Base-by-base conservation (phyloP, 768 basidiomycete genomes). In the Termitomyces eurrhizus region DNA sequence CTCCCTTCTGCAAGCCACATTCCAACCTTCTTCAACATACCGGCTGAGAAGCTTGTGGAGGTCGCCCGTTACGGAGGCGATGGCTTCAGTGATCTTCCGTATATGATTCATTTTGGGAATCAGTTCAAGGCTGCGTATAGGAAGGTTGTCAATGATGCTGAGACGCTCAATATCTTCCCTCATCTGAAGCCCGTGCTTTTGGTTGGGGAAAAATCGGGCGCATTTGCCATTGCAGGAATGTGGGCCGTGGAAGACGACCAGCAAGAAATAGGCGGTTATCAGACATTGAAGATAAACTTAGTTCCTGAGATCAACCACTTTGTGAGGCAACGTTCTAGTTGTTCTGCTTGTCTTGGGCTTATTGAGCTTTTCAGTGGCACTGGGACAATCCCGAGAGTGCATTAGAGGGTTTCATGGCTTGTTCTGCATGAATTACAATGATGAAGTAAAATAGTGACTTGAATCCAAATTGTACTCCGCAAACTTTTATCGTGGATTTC, bases 21-120 rank as follows among this genome's bases (percentile, higher is more conserved):
- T 11, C 73, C 73, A 8, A 69, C 68, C 0, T 62, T 71, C 21
- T 76, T 63, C 60, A 66, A 42, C 33, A 71, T 73, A 52, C 57
- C 66, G 0, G 48, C 50, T 1, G 45, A 48, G 16, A 54, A 70
- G 29, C 29, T 60, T 29, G 51, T 52, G 11, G 61, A 64, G 29
- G 13, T 66, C 66, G 49, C 46, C 53, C 57, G 60, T 21, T 52
- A 37, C 12, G 62, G 62, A 24, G 51, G 29, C 2, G 63, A 58
- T 18, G 67, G 59, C 12, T 53, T 41, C 21, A 59, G 59, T 18
- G 70, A 71, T 49, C 24, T 65, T 5, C 66, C 52, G 0, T 63
- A 67, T 42, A 65, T 73, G 65, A 9, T 63, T 12, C 53, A 52
- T 49, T 64, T 64, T 14, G 4, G 12, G 12, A 37, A 39, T 21